A percentile compares a stretch with the other conserved stretches of the same genome.
Evolutionary conservation across 2,329 filamentous ascomycete genomes (phyloP).

Genomic region (Zymoseptoria tritici): DNA sequence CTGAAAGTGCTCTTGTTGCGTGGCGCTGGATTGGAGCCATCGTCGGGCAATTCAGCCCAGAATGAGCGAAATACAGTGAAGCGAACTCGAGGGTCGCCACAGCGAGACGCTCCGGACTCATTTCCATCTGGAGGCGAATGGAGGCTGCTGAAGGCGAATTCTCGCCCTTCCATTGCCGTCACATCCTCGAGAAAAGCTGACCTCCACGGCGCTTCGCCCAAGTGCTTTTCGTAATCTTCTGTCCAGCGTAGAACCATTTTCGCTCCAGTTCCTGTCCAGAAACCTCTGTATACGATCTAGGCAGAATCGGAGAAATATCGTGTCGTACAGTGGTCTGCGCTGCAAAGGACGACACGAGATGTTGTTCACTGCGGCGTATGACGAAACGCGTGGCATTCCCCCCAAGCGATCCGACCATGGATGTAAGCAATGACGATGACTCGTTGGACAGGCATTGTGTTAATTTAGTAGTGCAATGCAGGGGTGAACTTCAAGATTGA

Average conservation of each 20-base stretch:
- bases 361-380: neutral
- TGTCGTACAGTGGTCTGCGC: neutral
- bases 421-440: too few relatives aligned
- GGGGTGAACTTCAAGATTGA: too few relatives aligned
- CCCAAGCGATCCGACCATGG: neutral
- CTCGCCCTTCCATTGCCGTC: neutral
- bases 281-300: too few relatives aligned
- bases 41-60: neutral
- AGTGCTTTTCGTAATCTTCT: neutral
- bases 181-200: neutral
- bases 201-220: neutral
- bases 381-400: neutral
- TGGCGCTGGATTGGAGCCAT: constrained; percentile 39
- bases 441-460: too few relatives aligned
- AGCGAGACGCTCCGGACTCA: neutral
- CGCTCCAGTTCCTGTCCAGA: neutral
- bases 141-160: neutral
- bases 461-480: too few relatives aligned
- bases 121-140: neutral
- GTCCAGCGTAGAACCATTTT: neutral
- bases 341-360: neutral
- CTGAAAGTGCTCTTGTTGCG: constrained; percentile 64
- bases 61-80: neutral
- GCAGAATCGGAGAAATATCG: neutral
- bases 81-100: neutral